Percentiles rank a stretch among this genome's conserved stretches.
These are phyloP conservation scores for Xylaria telfairii DNA, from an alignment of 495 filamentous ascomycete genomes.

Conservation along the genomic window DNA sequence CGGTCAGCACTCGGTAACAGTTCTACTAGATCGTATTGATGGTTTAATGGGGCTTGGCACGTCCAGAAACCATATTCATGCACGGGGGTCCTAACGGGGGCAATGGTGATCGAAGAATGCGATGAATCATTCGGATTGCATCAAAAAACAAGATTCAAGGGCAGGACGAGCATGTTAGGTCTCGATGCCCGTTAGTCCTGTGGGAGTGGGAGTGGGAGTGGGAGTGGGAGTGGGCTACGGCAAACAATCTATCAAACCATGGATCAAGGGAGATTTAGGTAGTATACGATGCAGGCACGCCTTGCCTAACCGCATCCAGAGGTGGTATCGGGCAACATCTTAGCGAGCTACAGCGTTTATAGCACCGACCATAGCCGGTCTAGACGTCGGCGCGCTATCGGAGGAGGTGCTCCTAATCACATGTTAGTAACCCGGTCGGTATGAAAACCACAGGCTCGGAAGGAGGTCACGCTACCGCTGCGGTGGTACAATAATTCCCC, in stretches of 20 bases:
- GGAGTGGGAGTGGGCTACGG: background rate
- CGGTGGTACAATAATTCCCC: background rate
- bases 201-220: background rate
- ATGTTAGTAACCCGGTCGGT: slow-evolving; percentile 1
- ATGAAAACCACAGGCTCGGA: background rate
- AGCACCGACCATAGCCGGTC: slow-evolving; percentile 8
- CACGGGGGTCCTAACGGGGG: too few species aligned
- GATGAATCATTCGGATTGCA: background rate
- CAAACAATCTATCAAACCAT: background rate
- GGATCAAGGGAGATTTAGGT: too few species aligned
- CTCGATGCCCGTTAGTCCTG: background rate
- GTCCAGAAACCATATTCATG: slow-evolving; percentile 7
- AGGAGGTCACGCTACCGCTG: slow-evolving; percentile 11
- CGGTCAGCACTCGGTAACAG: background rate
- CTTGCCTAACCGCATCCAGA: background rate
- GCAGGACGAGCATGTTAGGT: background rate
- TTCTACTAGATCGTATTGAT: slow-evolving; percentile 6
- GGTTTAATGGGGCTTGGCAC: background rate
- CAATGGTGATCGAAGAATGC: background rate
- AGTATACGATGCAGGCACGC: slow-evolving; percentile 1
- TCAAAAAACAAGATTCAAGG: background rate
- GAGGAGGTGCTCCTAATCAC: background rate
- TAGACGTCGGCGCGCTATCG: slow-evolving; percentile 5
- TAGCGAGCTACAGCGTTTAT: background rate
- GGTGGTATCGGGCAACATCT: too few species aligned